Percentiles rank a stretch among this genome's conserved stretches.
phyloP scores from a whole-genome alignment of 1,284 basidiomycete species.

The Phylloboletellus chloephorus region DNA sequence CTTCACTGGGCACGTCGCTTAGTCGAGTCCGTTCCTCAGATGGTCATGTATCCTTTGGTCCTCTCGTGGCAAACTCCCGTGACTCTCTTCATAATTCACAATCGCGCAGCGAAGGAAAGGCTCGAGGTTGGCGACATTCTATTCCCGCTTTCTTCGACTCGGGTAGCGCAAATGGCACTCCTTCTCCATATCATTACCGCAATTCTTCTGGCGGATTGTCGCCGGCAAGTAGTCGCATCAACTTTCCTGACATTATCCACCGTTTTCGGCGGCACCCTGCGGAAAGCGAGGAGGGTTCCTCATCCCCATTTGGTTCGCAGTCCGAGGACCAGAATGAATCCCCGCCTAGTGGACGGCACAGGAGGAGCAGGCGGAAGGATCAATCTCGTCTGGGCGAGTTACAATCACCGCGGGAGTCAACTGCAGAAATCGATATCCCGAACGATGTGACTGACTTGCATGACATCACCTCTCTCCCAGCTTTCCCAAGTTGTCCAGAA shows the following conservation, averaged over 20 bases:
- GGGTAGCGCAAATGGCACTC: conserved; percentile 30
- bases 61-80: conserved; percentile 35
- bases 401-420: conserved; percentile 15
- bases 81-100: conserved; percentile 42
- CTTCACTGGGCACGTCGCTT: conserved; percentile 39
- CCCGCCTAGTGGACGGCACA: conserved; percentile 19
- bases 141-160: conserved; percentile 31
- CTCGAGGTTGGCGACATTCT: conserved; percentile 33
- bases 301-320: conserved; percentile 44
- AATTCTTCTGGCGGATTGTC: conserved; percentile 33
- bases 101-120: conserved; percentile 42
- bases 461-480: conserved; percentile 3
- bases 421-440: conserved; percentile 9
- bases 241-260: conserved; percentile 37
- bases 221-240: conserved; percentile 39
- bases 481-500: conserved; percentile 4
- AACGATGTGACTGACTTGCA: conserved; percentile 7
- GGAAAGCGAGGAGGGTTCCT: conserved; percentile 45
- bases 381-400: conserved; percentile 7
- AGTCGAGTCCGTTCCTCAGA: conserved; percentile 42
- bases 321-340: conserved; percentile 40
- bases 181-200: conserved; percentile 32
- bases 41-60: conserved; percentile 46
- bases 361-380: conserved; percentile 9
- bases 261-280: conserved; percentile 34